These are phyloP conservation scores for Rhodomyrtus psidioides DNA, from an alignment of 441 rosid species.

Conservation along the genomic window DNA sequence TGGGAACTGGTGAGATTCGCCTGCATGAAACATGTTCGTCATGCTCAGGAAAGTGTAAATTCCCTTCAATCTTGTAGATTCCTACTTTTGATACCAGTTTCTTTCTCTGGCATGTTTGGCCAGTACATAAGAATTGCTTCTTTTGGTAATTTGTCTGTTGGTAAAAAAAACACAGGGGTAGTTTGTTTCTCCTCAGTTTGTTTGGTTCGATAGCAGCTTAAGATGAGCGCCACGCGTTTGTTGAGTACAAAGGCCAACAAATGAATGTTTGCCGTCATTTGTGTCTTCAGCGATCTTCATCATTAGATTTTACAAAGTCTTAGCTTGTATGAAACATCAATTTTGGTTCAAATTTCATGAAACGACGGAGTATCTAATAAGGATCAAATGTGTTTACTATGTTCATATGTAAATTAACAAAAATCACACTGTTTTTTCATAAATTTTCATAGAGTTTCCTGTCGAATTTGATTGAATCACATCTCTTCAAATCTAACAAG, in stretches of 20 bases:
- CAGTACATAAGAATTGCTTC: background rate
- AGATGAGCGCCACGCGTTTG: background rate
- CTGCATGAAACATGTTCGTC: background rate
- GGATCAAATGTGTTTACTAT: background rate
- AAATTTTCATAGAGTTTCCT: background rate
- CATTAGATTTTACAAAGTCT: background rate
- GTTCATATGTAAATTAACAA: background rate
- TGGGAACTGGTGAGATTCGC: background rate
- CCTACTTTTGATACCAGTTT: background rate
- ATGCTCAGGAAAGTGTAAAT: background rate
- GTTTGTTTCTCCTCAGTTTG: background rate
- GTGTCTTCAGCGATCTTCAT: background rate
- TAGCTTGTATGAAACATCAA: background rate
- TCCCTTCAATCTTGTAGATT: background rate
- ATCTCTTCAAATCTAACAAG: background rate
- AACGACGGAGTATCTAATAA: background rate
- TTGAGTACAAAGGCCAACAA: background rate
- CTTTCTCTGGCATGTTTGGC: background rate
- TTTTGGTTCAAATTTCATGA: background rate
- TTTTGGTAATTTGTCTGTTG: background rate
- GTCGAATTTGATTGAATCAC: background rate
- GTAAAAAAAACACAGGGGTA: background rate
- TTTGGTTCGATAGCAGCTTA: background rate
- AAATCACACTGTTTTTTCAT: background rate
- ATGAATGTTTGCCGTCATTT: background rate